Percentiles rank a stretch among this genome's conserved stretches.
Conservation (phyloP, 306 rosid species). For the Arachis stenosperma region DNA sequence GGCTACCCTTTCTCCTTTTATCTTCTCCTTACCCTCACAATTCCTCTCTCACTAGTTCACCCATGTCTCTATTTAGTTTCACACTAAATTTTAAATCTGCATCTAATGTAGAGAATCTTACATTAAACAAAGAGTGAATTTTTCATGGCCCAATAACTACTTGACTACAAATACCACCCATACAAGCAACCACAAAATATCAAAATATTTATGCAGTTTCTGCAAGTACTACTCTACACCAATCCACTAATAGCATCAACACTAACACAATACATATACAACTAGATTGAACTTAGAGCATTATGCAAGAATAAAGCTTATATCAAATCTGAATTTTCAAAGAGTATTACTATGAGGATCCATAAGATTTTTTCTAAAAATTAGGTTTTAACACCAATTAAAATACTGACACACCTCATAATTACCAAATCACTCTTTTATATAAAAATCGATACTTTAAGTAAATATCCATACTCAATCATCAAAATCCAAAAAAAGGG, state of each 20-base stretch:
- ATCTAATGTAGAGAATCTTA: not conserved
- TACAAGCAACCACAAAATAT: not conserved
- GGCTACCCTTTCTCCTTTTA: no score
- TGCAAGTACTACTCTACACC: not conserved
- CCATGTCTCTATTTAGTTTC: not conserved
- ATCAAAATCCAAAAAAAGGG: no score
- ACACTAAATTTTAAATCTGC: not conserved
- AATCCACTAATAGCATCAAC: slow-evolving; percentile 4
- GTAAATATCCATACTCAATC: no score
- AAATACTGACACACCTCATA: slow-evolving; percentile 10
- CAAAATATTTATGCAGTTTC: not conserved
- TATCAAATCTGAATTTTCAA: slow-evolving; percentile 33
- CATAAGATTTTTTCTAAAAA: not conserved
- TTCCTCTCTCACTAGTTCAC: no score
- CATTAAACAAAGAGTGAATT: not conserved
- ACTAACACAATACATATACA: not conserved
- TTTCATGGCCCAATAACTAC: not conserved
- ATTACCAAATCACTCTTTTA: not conserved
- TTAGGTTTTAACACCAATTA: not conserved
- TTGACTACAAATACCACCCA: slow-evolving; percentile 4
- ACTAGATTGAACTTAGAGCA: not conserved
- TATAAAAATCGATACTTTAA: no score
- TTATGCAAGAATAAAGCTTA: not conserved
- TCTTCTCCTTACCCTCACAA: no score
- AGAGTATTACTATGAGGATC: not conserved